Percentiles rank a stretch among this genome's conserved stretches.
Evolutionary conservation across 2,329 filamentous ascomycete species (phyloP).

Genomic region (Penicillium sp.): DNA sequence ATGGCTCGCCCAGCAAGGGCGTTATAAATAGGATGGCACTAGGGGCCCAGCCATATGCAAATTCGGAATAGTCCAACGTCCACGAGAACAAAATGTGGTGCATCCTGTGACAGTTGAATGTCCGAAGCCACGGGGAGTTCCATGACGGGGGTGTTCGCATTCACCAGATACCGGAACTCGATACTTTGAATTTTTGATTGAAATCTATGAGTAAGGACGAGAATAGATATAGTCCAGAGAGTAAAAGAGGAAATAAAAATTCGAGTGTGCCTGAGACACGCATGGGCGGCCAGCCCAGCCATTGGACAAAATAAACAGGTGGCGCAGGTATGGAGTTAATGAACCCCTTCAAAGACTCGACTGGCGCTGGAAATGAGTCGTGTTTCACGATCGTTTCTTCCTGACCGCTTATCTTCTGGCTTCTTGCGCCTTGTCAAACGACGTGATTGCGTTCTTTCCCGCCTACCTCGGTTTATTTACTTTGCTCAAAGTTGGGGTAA

Average conservation of each 20-base stretch:
- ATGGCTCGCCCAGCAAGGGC: conserved; percentile 3
- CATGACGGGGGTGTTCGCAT: not conserved
- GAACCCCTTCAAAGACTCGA: conserved; percentile 14
- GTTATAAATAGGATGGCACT: conserved; percentile 7
- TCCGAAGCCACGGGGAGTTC: not conserved
- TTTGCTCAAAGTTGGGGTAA: conserved; percentile 10
- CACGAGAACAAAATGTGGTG: not conserved
- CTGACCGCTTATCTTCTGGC: not conserved
- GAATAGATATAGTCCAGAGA: not conserved
- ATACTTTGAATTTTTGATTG: not conserved
- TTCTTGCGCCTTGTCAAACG: not conserved
- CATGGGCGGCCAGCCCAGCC: not conserved
- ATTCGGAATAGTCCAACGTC: conserved; percentile 2
- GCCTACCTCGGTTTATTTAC: not conserved
- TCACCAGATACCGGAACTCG: not conserved
- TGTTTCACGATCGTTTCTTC: conserved; percentile 6
- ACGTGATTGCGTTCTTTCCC: not conserved
- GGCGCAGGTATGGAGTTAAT: conserved; percentile 20
- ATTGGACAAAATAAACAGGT: conserved; percentile 11
- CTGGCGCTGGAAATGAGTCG: conserved; percentile 4
- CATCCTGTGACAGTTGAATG: not conserved
- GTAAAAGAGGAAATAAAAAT: not conserved
- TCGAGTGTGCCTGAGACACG: conserved; percentile 10
- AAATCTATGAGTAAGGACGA: not conserved
- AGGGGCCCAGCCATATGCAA: not conserved